Percentiles rank a stretch among this genome's conserved stretches.
phyloP scores from a whole-genome alignment of 345 rosid species.

The Eucalyptus curtisii region DNA sequence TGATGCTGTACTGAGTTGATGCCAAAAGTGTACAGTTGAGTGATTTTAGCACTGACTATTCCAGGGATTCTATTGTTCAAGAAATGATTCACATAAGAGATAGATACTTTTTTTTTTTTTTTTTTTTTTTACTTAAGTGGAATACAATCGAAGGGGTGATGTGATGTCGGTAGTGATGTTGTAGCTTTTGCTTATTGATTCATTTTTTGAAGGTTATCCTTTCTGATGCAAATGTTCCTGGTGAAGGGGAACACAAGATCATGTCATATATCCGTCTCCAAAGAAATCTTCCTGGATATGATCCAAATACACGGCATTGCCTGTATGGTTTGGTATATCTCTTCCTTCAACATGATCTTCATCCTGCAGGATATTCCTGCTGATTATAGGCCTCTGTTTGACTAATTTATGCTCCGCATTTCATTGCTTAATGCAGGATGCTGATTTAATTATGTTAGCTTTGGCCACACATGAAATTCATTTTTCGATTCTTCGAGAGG shows the following conservation, averaged over 20 bases:
- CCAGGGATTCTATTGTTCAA: not conserved
- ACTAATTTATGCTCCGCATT: not conserved
- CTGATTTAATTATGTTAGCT: slow-evolving; percentile 94
- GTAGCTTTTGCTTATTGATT: not conserved
- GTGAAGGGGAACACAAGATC: slow-evolving; percentile 98
- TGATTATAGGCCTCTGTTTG: not conserved
- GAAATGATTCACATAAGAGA: not conserved
- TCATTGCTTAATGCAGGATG: slow-evolving; percentile 53
- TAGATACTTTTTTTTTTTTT: not conserved
- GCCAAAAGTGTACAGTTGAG: not conserved
- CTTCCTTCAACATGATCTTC: slow-evolving; percentile 1
- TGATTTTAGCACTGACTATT: not conserved
- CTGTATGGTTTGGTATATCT: slow-evolving; percentile 88
- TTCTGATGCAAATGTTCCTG: slow-evolving; percentile 99
- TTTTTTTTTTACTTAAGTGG: not conserved
- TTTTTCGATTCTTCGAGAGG: slow-evolving; percentile 97
- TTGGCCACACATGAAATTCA: slow-evolving; percentile 95
- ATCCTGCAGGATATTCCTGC: not conserved
- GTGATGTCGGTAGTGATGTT: not conserved
- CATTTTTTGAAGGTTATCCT: slow-evolving; percentile 69
- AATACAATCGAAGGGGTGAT: not conserved
- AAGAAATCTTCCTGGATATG: slow-evolving; percentile 77
- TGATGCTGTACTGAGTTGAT: not conserved
- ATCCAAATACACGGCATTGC: slow-evolving; percentile 91
- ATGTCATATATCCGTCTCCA: slow-evolving; percentile 88